Evolutionary conservation across 2,329 filamentous ascomycete species (phyloP).

Genomic region (Alternaria arbusti): DNA sequence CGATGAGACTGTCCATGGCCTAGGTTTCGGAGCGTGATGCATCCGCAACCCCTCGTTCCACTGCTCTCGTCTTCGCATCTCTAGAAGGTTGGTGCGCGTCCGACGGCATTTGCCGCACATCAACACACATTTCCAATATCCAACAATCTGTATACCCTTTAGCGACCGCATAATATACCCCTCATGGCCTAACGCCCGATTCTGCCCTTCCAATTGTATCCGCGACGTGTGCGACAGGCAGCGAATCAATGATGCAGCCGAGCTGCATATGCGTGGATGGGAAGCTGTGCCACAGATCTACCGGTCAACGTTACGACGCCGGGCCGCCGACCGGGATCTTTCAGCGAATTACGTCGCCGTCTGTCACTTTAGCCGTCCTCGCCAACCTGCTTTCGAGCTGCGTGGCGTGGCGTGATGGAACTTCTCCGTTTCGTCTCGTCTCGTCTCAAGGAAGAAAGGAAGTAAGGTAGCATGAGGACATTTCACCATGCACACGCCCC

Average conservation of each 20-base stretch:
- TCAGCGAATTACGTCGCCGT: constrained; percentile 6
- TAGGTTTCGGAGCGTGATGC: constrained; percentile 59
- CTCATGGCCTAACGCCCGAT: not conserved
- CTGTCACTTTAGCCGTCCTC: constrained; percentile 9
- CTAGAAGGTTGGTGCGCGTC: constrained; percentile 7
- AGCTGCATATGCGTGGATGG: constrained; percentile 2
- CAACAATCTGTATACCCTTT: constrained; percentile 12
- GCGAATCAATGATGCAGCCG: not conserved
- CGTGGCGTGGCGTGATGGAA: not conserved
- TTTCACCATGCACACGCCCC: not conserved
- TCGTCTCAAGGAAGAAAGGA: not conserved
- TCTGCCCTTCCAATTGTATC: constrained; percentile 7
- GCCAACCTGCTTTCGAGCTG: not conserved
- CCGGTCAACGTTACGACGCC: constrained; percentile 10
- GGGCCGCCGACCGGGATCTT: constrained; percentile 10
- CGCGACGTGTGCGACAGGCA: not conserved
- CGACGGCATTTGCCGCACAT: not conserved
- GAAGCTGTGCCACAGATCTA: constrained; percentile 7
- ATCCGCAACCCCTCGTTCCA: not conserved
- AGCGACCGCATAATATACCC: constrained; percentile 4
- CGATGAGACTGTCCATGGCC: constrained; percentile 81
- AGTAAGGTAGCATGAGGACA: not conserved
- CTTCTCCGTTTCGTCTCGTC: not conserved
- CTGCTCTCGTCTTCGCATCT: not conserved
- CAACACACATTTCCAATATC: not conserved